Percentiles rank a stretch among this genome's conserved stretches.
Evolutionary conservation across 306 rosid species (phyloP).

Genomic region (Pyrus betulifolia): DNA sequence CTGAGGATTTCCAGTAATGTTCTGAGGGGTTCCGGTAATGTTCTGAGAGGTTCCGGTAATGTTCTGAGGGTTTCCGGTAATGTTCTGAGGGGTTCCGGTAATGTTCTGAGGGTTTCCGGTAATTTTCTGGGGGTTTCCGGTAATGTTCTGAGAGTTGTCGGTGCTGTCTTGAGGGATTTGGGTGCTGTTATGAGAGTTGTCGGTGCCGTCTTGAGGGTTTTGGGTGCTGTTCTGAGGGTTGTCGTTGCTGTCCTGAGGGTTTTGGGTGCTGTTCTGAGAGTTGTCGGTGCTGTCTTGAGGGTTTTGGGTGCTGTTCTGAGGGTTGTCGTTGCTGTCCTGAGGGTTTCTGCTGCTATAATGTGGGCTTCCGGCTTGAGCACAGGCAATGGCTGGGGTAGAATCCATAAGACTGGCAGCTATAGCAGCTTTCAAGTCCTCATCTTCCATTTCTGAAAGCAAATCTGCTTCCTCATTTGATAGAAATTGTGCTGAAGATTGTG

Average conservation of each 20-base stretch:
- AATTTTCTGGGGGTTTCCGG: conserved; percentile 19
- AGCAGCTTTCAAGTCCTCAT: conserved; percentile 86
- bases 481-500: conserved; percentile 26
- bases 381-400: conserved; percentile 32
- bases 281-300: neutral
- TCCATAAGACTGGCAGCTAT: conserved; percentile 85
- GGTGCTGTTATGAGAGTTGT: conserved; percentile 9
- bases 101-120: neutral
- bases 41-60: neutral
- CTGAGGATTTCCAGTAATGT: neutral
- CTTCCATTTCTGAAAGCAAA: conserved; percentile 62
- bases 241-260: neutral
- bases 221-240: neutral
- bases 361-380: conserved; percentile 12
- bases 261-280: conserved; percentile 2
- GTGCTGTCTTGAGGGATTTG: neutral
- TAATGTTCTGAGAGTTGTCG: conserved; percentile 11
- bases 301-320: neutral
- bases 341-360: conserved; percentile 13
- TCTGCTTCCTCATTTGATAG: conserved; percentile 45
- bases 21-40: neutral
- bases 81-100: neutral
- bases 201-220: neutral
- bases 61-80: conserved; percentile 11
- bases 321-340: neutral